Conservation (phyloP, 108 stramenopile species). For the Skeletonema grethae region DNA sequence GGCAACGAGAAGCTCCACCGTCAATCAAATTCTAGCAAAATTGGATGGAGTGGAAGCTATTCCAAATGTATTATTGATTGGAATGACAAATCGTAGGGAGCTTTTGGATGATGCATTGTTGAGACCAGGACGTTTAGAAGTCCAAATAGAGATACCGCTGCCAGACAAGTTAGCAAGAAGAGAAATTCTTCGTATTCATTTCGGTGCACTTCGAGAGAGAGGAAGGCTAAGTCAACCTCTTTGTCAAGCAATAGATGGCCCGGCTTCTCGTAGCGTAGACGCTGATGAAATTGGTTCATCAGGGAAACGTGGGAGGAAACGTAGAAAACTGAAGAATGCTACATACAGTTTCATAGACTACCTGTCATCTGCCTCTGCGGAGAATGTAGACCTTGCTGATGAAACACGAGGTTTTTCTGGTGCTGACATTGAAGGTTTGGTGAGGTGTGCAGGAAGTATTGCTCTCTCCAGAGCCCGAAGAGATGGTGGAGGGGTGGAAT, state of each 20-base stretch:
- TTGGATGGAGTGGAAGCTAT: constrained; percentile 79
- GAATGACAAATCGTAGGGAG: constrained; percentile 95
- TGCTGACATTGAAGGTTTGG: constrained; percentile 82
- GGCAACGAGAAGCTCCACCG: constrained; percentile 75
- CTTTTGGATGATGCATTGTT: constrained; percentile 90
- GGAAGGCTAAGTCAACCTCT: constrained; percentile 69
- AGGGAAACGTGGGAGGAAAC: constrained; percentile 24
- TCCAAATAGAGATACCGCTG: constrained; percentile 83
- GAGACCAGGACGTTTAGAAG: constrained; percentile 92
- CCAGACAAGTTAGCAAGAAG: constrained; percentile 63
- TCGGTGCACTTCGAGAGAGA: constrained; percentile 55
- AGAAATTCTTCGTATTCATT: constrained; percentile 78
- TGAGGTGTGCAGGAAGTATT: constrained; percentile 83
- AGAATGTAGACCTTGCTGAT: constrained; percentile 62
- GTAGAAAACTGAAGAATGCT: constrained; percentile 33
- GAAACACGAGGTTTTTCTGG: constrained; percentile 86
- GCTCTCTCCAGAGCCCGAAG: constrained; percentile 63
- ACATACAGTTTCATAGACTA: constrained; percentile 31
- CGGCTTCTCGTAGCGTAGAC: background rate
- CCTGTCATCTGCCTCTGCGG: constrained; percentile 8
- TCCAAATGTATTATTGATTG: constrained; percentile 91
- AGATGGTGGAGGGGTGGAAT: constrained; percentile 64
- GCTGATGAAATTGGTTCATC: background rate
- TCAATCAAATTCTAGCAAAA: constrained; percentile 84
- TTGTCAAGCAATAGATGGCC: constrained; percentile 66